A percentile compares a stretch with the other conserved stretches of the same genome.
Conservation (phyloP, 768 basidiomycete genomes). For the Leccinum longicurvipes region DNA sequence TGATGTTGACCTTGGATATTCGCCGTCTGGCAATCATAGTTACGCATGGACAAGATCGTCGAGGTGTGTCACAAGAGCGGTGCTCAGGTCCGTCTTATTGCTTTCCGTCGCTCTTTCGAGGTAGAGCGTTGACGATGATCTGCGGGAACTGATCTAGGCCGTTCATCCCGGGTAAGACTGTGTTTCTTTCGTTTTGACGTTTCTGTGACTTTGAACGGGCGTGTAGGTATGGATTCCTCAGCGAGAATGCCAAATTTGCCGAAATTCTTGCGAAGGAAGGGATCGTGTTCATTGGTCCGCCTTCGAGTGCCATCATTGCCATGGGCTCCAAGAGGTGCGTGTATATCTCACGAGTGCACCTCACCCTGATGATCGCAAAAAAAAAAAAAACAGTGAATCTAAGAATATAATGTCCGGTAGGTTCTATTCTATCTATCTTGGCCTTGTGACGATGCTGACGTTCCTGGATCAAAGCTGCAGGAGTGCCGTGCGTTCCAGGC, state of each 20-base stretch:
- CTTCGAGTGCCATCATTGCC: slow-evolving; percentile 79
- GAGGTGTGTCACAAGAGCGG: slow-evolving; percentile 77
- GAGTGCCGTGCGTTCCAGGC: slow-evolving; percentile 91
- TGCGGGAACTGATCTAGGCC: slow-evolving; percentile 45
- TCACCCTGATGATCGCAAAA: neutral
- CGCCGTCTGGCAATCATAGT: slow-evolving; percentile 39
- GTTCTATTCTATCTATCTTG: slow-evolving; percentile 12
- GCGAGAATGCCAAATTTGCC: slow-evolving; percentile 86
- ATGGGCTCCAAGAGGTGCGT: slow-evolving; percentile 94
- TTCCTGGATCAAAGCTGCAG: slow-evolving; percentile 55
- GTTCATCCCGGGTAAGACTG: slow-evolving; percentile 80
- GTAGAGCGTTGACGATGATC: neutral
- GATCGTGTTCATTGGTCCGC: slow-evolving; percentile 89
- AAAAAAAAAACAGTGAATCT: slow-evolving; percentile 60
- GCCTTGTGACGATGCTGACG: slow-evolving; percentile 1
- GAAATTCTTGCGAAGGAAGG: slow-evolving; percentile 70
- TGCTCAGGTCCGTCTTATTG: slow-evolving; percentile 60
- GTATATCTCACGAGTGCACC: neutral
- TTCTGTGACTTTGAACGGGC: neutral
- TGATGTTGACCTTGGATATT: slow-evolving; percentile 1
- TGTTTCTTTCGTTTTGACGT: neutral
- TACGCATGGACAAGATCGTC: slow-evolving; percentile 85
- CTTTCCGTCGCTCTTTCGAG: neutral
- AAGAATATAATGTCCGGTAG: slow-evolving; percentile 91
- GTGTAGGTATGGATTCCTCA: slow-evolving; percentile 80